A percentile compares a stretch with the other conserved stretches of the same genome.
Evolutionary conservation across 2,329 filamentous ascomycete species (phyloP).

Genomic region (Cytospora chrysosperma): DNA sequence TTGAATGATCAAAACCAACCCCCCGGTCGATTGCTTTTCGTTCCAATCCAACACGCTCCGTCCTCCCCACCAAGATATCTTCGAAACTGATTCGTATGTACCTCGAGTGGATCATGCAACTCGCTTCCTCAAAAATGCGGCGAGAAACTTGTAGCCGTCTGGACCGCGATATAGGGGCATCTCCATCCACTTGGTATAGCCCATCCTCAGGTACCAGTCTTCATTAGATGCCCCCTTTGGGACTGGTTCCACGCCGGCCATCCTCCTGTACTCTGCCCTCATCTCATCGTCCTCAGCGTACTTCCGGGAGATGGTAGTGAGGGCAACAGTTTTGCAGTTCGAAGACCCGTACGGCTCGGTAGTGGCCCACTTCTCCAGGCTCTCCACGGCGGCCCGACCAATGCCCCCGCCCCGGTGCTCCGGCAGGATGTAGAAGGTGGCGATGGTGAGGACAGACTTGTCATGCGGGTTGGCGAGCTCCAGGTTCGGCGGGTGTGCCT

Average conservation of each 20-base stretch:
- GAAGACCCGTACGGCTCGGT: slow-evolving; percentile 24
- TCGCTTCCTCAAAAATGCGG: slow-evolving; percentile 9
- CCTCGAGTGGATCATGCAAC: neutral
- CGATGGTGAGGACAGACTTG: slow-evolving; percentile 17
- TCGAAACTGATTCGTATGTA: too few relatives aligned
- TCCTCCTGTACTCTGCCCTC: slow-evolving; percentile 2
- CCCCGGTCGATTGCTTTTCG: too few relatives aligned
- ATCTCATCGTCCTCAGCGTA: slow-evolving; percentile 24
- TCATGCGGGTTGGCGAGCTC: slow-evolving; percentile 21
- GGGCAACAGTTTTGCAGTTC: slow-evolving; percentile 19
- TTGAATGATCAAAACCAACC: too few relatives aligned
- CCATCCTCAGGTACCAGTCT: slow-evolving; percentile 22
- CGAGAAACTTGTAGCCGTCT: slow-evolving; percentile 2
- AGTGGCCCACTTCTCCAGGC: slow-evolving; percentile 18
- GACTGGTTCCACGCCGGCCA: neutral
- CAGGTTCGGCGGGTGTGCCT: slow-evolving; percentile 6
- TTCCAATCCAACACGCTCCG: too few relatives aligned
- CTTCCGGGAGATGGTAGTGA: slow-evolving; percentile 17
- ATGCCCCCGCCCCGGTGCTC: slow-evolving; percentile 18
- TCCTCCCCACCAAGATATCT: neutral
- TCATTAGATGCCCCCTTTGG: slow-evolving; percentile 9
- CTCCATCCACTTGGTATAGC: slow-evolving; percentile 23
- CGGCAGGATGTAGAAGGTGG: slow-evolving; percentile 24
- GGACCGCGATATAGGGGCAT: neutral
- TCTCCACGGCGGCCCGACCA: slow-evolving; percentile 18